phyloP scores from a whole-genome alignment of 2,329 filamentous ascomycete species.

The Plenodomus lindquistii region DNA sequence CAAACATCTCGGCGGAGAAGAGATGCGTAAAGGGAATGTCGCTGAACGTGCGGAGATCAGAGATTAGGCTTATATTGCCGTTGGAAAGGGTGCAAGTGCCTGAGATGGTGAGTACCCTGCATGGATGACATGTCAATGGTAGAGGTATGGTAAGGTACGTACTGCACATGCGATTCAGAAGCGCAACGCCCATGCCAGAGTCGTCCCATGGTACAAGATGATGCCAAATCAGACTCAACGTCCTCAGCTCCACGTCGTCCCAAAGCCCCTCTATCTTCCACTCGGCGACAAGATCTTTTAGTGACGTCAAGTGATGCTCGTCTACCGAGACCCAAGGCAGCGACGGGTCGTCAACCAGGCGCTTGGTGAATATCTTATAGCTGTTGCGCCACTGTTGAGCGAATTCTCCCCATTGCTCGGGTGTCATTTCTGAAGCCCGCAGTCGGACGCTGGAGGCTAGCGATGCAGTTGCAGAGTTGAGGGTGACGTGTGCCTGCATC shows the following conservation, averaged over 20 bases:
- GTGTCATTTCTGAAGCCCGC: conserved; percentile 56
- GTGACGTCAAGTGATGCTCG: conserved; percentile 67
- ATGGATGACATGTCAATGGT: not conserved
- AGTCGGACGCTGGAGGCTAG: conserved; percentile 54
- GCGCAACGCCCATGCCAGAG: conserved; percentile 59
- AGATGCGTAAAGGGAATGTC: conserved; percentile 65
- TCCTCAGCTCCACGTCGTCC: conserved; percentile 44
- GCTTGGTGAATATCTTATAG: conserved; percentile 64
- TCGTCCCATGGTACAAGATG: conserved; percentile 71
- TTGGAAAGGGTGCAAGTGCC: conserved; percentile 72
- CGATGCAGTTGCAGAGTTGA: conserved; percentile 52
- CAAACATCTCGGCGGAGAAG: conserved; percentile 71
- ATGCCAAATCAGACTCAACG: conserved; percentile 70
- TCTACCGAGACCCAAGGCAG: conserved; percentile 70
- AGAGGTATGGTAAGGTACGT: no score
- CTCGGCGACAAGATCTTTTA: conserved; percentile 60
- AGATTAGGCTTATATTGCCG: conserved; percentile 69
- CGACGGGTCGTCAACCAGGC: conserved; percentile 52
- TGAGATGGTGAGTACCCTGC: conserved; percentile 1
- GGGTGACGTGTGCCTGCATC: conserved; percentile 51
- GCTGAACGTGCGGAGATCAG: conserved; percentile 64
- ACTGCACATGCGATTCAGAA: conserved; percentile 57
- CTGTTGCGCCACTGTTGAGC: conserved; percentile 71
- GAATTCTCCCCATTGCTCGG: conserved; percentile 65
- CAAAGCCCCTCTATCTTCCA: conserved; percentile 65